A percentile compares a stretch with the other conserved stretches of the same genome.
phyloP scores from a whole-genome alignment of 2,329 filamentous ascomycete genomes.

The Scortechinia acanthostroma region DNA sequence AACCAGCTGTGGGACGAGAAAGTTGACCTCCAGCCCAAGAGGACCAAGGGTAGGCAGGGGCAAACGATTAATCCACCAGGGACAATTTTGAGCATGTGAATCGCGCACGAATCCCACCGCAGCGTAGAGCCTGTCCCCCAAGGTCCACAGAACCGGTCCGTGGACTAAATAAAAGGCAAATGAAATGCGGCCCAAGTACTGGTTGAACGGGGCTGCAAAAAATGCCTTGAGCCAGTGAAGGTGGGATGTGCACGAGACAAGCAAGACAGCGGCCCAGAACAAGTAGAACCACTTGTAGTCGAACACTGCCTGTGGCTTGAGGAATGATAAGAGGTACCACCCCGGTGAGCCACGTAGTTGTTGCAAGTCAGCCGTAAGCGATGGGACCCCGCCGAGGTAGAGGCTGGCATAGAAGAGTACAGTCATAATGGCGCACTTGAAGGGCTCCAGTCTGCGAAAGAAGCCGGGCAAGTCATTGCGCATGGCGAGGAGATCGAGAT shows the following conservation, averaged over 20 bases:
- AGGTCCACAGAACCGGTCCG: slow-evolving; percentile 42
- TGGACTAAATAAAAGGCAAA: slow-evolving; percentile 57
- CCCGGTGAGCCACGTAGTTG: slow-evolving; percentile 44
- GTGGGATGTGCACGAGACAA: too few relatives aligned
- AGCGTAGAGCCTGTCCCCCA: too few relatives aligned
- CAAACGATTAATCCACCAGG: too few relatives aligned
- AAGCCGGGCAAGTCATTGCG: too few relatives aligned
- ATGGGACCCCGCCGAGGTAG: slow-evolving; percentile 54
- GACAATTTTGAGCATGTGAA: too few relatives aligned
- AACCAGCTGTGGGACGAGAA: too few relatives aligned
- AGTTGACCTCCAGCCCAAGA: too few relatives aligned
- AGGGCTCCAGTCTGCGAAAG: too few relatives aligned
- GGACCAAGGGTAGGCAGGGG: too few relatives aligned
- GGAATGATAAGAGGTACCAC: slow-evolving; percentile 49
- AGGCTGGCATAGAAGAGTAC: slow-evolving; percentile 41
- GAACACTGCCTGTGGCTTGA: slow-evolving; percentile 60
- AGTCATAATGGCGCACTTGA: too few relatives aligned
- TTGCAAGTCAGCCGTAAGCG: slow-evolving; percentile 34
- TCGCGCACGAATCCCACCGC: too few relatives aligned
- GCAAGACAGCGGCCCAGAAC: slow-evolving; percentile 48
- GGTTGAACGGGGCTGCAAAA: slow-evolving; percentile 39
- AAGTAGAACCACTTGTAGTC: slow-evolving; percentile 66
- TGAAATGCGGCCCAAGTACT: slow-evolving; percentile 53
- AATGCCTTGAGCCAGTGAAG: too few relatives aligned
- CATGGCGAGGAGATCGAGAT: slow-evolving; percentile 47